Percentiles rank a stretch among this genome's conserved stretches.
Evolutionary conservation across 2,329 filamentous ascomycete species (phyloP).

Genomic region (Dactylellina leptospora): DNA sequence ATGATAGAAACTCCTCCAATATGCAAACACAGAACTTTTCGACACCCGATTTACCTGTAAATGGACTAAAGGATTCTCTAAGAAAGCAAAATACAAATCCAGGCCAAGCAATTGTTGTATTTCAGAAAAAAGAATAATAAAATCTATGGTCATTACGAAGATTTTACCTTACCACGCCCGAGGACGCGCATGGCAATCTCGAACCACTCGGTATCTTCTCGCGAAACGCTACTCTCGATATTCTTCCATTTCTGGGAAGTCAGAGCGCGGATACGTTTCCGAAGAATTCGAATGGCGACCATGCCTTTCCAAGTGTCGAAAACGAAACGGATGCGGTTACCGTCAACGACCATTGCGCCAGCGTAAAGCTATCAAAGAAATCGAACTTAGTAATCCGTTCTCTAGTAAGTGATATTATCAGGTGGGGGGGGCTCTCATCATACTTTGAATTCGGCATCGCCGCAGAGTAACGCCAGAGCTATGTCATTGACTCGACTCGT

Average conservation of each 20-base stretch:
- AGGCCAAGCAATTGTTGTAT: no score
- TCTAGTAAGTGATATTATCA: not conserved
- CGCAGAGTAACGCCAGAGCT: slow-evolving; percentile 82
- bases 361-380: slow-evolving; percentile 74
- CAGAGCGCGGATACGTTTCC: slow-evolving; percentile 62
- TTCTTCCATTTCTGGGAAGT: slow-evolving; percentile 35
- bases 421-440: slow-evolving; percentile 56
- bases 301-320: slow-evolving; percentile 89
- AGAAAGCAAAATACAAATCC: no score
- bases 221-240: slow-evolving; percentile 21
- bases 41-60: no score
- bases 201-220: slow-evolving; percentile 44
- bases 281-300: slow-evolving; percentile 84
- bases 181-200: slow-evolving; percentile 42
- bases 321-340: slow-evolving; percentile 83
- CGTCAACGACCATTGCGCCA: slow-evolving; percentile 80
- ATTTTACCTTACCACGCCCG: slow-evolving; percentile 29
- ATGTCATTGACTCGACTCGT: slow-evolving; percentile 83
- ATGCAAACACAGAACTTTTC: no score
- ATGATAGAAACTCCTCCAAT: not conserved
- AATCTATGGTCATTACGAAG: not conserved
- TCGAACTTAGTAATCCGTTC: not conserved
- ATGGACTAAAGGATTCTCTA: no score
- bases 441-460: slow-evolving; percentile 86
- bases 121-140: not conserved